A percentile compares a stretch with the other conserved stretches of the same genome.
Conservation (phyloP, 2,329 filamentous ascomycete genomes). For the Fusarium pininemorale region DNA sequence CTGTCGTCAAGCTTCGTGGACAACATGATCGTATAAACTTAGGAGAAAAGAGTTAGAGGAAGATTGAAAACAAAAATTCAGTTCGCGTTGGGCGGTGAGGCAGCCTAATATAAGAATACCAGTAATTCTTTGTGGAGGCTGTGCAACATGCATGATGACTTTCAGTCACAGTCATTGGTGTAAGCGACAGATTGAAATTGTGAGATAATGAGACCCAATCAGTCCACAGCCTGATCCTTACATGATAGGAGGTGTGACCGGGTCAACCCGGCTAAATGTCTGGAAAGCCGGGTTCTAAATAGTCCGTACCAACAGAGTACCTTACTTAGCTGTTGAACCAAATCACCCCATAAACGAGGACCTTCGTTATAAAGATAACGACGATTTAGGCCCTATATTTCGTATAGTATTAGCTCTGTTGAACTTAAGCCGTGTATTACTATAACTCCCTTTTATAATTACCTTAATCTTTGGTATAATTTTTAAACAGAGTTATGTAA, state of each 20-base stretch:
- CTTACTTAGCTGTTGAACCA: too few relatives aligned
- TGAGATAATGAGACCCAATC: background rate
- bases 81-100: background rate
- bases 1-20: fast-evolving
- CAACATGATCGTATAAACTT: background rate
- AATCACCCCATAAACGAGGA: too few relatives aligned
- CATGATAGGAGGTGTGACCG: too few relatives aligned
- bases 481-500: background rate
- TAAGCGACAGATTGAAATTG: background rate
- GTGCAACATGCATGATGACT: background rate
- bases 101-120: background rate
- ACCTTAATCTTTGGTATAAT: too few relatives aligned
- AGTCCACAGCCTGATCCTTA: background rate
- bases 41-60: fast-evolving
- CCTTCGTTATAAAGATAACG: too few relatives aligned
- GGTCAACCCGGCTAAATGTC: fast-evolving
- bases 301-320: fast-evolving
- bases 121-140: background rate
- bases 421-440: too few relatives aligned
- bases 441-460: too few relatives aligned
- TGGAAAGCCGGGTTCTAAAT: fast-evolving
- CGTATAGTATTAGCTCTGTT: too few relatives aligned
- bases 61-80: background rate
- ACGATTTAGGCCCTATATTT: too few relatives aligned
- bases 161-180: background rate